These are phyloP conservation scores for Wallacemonas sp. DNA, from an alignment of 208 protist genomes.

Conservation along the genomic window DNA sequence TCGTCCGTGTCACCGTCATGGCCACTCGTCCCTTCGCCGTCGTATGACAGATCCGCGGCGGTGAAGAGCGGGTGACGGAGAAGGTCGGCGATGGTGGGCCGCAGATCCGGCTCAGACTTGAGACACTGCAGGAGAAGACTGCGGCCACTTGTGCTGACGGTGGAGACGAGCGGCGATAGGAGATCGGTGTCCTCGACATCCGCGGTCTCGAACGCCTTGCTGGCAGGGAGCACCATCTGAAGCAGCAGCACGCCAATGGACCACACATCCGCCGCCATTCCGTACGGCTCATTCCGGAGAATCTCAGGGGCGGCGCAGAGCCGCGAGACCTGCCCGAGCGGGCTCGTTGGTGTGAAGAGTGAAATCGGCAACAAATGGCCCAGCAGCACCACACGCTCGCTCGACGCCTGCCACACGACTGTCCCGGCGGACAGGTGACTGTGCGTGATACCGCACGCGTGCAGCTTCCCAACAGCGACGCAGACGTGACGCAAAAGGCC, in stretches of 20 bases:
- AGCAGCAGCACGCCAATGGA: conserved; percentile 69
- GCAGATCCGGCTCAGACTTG: conserved; percentile 43
- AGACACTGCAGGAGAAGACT: conserved; percentile 73
- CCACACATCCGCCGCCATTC: conserved; percentile 71
- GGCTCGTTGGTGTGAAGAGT: conserved; percentile 50
- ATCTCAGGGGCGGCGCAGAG: conserved; percentile 70
- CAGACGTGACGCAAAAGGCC: conserved; percentile 30
- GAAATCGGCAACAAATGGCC: conserved; percentile 66
- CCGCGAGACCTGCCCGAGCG: conserved; percentile 29
- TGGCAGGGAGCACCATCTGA: conserved; percentile 40
- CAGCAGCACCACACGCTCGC: conserved; percentile 30
- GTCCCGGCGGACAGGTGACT: conserved; percentile 46
- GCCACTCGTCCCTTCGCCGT: conserved; percentile 2
- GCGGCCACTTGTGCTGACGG: conserved; percentile 34
- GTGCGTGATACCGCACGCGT: conserved; percentile 51
- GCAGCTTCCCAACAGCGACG: conserved; percentile 37
- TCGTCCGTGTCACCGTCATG: conserved; percentile 4
- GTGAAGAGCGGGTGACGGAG: conserved; percentile 60
- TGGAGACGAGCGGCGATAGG: conserved; percentile 51
- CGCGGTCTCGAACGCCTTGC: conserved; percentile 43
- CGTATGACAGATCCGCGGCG: neutral
- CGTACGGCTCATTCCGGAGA: conserved; percentile 38
- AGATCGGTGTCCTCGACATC: conserved; percentile 71
- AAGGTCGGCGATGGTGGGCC: conserved; percentile 56
- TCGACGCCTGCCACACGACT: conserved; percentile 22